Base-by-base conservation (phyloP, 2,329 filamentous ascomycete species). In the Hirsutella minnesotensis region DNA sequence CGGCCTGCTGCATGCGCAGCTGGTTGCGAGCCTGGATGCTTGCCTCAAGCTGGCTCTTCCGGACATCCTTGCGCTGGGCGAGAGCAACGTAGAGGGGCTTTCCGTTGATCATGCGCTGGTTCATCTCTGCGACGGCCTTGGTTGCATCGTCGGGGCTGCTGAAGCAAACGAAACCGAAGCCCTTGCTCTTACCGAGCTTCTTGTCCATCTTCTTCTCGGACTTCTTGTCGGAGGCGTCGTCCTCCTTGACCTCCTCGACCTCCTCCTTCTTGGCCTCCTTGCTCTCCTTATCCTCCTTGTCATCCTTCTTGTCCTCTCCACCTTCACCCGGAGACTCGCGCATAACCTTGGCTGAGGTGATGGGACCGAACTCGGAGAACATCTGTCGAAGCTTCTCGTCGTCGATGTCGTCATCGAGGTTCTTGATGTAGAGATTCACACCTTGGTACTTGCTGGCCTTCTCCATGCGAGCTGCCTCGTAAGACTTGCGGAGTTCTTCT, bases 371-470 rank as follows among this genome's bases (percentile, higher is more conserved):
- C 53, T 87, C 77, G 59, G 81, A 72, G 66, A 98, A 98, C 64
- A 96, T 83, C 58, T 89, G 82, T 57, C 92, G 88, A 49, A 98
- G 80, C 77, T 95, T 95, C 59, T 98, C 92, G 56, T 98, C 92
- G 59, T 98, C 92, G 53, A 98, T 80, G 47, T 96, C 92, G 54
- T 98, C 92, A 52, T 88, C 84, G 47, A 98, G 74, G 70, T 98
- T 98, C 82, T 98, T 98, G 72, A 98, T 92, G 73, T 98, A 98
- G 40, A 98, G 78, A 74, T 98, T 98, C 66, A 98, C 92, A 54
- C 92, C 92, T 72, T 95, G 88, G 71, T 98, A 98, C 75, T 98
- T 98, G 73, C 80, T 94, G 65, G 88, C 89, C 77, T 98, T 98
- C 78, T 98, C 92, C 57, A 94, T 76, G 58, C 92, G 90, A 57